Base-by-base conservation (phyloP, 176 grass and related monocot species). In the Cenchrus americanus region DNA sequence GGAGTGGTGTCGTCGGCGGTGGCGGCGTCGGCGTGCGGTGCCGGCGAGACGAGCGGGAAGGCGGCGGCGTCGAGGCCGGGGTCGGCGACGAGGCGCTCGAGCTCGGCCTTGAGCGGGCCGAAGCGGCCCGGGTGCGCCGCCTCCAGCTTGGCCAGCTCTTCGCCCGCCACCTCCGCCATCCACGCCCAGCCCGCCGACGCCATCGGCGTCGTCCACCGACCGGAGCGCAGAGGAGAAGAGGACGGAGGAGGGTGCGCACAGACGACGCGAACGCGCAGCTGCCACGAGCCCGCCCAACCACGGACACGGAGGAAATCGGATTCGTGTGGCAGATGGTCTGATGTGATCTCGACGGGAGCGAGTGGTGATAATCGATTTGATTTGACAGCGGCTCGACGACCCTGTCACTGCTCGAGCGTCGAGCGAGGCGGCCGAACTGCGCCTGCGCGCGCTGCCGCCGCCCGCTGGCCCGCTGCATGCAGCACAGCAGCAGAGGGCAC, bases 111-210 rank as follows among this genome's bases (percentile, higher is more conserved):
- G 80, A 94, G 92, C 66, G 73, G 83, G 72, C 71, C 85, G 88
- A 94, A 87, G 51, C 88, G 92, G 78, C 87, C 68, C 48, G 94
- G 94, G 58, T 97, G 90, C 79, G 77, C 77, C 17, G 77, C 79
- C 63, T 97, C 95, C 82, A 97, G 90, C 75, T 87, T 92, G 49
- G 86, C 81, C 57, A 97, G 86, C 88, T 97, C 95, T 72, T 94
- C 88, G 9, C 47, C 75, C 41, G 95, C 95, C 69, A 82, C 88
- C 70, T 89, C 92, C 44, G 68, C 90, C 76, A 94, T 62, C 95
- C 95, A 97, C 17, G 81, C 85, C 86, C 77, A 88, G 11, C 83
- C 66, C 75, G 37, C 66, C 51, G 83, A 46, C 84, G 52, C 72
- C 72, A 61, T 21, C 58, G 48, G 37, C 41, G 19, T 47, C 74